phyloP scores from a whole-genome alignment of 2,329 filamentous ascomycete species.

The Colletotrichum sp. region DNA sequence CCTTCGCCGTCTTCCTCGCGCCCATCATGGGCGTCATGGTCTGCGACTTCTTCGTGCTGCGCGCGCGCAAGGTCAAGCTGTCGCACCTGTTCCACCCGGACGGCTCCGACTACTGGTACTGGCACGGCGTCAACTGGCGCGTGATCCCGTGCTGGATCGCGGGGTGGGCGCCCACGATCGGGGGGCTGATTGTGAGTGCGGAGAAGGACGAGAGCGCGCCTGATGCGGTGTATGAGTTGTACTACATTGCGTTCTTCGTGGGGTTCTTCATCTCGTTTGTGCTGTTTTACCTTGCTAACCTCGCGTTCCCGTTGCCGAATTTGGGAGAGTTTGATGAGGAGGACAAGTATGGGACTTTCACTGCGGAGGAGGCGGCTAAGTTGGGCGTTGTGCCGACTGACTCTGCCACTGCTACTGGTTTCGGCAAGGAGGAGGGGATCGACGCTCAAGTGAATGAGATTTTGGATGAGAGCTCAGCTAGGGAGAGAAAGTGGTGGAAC shows the following conservation, averaged over 20 bases:
- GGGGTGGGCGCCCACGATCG: constrained; percentile 46
- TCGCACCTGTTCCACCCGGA: constrained; percentile 37
- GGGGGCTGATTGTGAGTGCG: not conserved
- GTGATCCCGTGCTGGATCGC: constrained; percentile 36
- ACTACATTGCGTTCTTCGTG: constrained; percentile 51
- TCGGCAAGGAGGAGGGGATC: not conserved
- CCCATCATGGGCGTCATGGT: constrained; percentile 46
- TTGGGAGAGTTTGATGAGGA: constrained; percentile 46
- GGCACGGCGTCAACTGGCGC: constrained; percentile 31
- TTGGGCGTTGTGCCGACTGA: constrained; percentile 37
- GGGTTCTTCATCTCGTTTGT: constrained; percentile 30
- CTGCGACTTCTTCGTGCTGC: constrained; percentile 35
- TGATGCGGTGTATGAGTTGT: constrained; percentile 43
- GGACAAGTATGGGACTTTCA: constrained; percentile 51
- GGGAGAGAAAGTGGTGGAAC: not conserved
- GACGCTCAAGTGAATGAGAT: not conserved
- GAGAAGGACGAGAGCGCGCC: constrained; percentile 28
- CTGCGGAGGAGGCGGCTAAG: constrained; percentile 42
- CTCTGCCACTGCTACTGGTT: not conserved
- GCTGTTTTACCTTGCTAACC: constrained; percentile 30
- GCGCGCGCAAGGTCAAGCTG: constrained; percentile 35
- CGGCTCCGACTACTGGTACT: constrained; percentile 45
- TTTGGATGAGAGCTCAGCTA: not conserved
- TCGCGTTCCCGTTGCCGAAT: constrained; percentile 40
- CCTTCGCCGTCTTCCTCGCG: constrained; percentile 41